Percentiles rank a stretch among this genome's conserved stretches.
phyloP scores from a whole-genome alignment of 2,329 filamentous ascomycete species.

The Pestalotiopsis sp. region DNA sequence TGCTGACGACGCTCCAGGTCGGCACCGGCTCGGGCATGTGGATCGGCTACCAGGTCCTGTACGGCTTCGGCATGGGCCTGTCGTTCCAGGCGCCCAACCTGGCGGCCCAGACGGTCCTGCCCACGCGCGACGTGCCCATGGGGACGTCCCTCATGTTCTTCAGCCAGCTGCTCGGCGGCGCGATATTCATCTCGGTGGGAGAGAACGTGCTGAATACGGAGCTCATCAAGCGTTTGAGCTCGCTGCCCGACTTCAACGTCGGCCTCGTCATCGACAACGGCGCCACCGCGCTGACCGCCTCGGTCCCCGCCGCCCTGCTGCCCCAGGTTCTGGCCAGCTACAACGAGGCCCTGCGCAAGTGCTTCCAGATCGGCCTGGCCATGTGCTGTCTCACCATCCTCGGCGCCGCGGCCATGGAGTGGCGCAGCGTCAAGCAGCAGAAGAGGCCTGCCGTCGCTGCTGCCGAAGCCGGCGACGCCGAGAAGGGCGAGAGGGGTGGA shows the following conservation, averaged over 20 bases:
- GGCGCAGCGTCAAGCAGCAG: slow-evolving; percentile 47
- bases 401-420: slow-evolving; percentile 59
- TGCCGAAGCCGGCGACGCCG: slow-evolving; percentile 15
- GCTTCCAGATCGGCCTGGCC: slow-evolving; percentile 61
- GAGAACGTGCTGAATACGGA: slow-evolving; percentile 44
- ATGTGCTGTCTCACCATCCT: slow-evolving; percentile 54
- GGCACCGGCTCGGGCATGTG: slow-evolving; percentile 30
- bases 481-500: slow-evolving; percentile 15
- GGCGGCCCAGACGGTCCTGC: slow-evolving; percentile 46
- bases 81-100: slow-evolving; percentile 44
- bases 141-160: slow-evolving; percentile 46
- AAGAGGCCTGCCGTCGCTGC: slow-evolving; percentile 10
- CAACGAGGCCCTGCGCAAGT: slow-evolving; percentile 58
- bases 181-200: slow-evolving; percentile 45
- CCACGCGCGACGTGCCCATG: slow-evolving; percentile 39
- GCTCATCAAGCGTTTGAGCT: slow-evolving; percentile 34
- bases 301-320: slow-evolving; percentile 23
- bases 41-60: slow-evolving; percentile 44
- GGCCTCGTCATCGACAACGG: slow-evolving; percentile 28
- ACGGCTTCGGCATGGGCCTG: slow-evolving; percentile 44
- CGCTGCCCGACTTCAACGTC: slow-evolving; percentile 29
- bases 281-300: slow-evolving; percentile 25
- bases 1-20: slow-evolving; percentile 41
- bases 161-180: slow-evolving; percentile 44
- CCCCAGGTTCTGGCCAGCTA: slow-evolving; percentile 46